Conservation (phyloP, 2,329 filamentous ascomycete species). For the Eutypella sp. region DNA sequence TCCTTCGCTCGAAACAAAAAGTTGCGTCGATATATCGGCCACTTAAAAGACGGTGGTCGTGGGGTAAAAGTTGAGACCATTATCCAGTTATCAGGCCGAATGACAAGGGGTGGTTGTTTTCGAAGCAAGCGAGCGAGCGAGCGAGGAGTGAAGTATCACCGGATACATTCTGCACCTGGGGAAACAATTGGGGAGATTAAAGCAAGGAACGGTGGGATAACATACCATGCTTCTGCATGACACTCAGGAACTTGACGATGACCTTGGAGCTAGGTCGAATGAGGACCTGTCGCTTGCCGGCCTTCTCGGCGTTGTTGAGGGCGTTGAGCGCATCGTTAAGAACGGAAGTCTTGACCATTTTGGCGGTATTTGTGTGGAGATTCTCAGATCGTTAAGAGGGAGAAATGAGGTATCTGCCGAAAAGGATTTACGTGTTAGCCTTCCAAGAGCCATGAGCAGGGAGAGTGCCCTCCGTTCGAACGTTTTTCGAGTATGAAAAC, state of each 20-base stretch:
- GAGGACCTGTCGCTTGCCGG: constrained; percentile 97
- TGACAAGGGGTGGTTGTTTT: too few relatives aligned
- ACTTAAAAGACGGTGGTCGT: constrained; percentile 99
- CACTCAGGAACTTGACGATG: constrained; percentile 97
- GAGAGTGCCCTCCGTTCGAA: constrained; percentile 61
- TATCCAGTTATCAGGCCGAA: constrained; percentile 99
- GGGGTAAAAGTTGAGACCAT: constrained; percentile 65
- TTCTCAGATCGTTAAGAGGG: constrained; percentile 64
- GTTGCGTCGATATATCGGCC: constrained; percentile 84
- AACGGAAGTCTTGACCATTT: constrained; percentile 98
- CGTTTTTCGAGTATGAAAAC: constrained; percentile 3
- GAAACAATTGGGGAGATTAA: too few relatives aligned
- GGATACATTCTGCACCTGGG: too few relatives aligned
- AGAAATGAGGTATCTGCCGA: constrained; percentile 62
- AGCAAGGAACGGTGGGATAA: constrained; percentile 26
- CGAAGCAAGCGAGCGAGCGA: constrained; percentile 1
- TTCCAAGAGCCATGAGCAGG: constrained; percentile 57
- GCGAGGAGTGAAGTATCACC: too few relatives aligned
- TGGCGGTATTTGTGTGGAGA: constrained; percentile 65
- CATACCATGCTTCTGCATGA: constrained; percentile 99
- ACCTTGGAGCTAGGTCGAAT: constrained; percentile 99
- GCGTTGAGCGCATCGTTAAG: constrained; percentile 98
- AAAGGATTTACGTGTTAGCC: constrained; percentile 49
- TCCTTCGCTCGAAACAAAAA: constrained; percentile 53
- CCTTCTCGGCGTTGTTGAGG: constrained; percentile 99